Percentiles rank a stretch among this genome's conserved stretches.
These are phyloP conservation scores for Colletotrichum musae DNA, from an alignment of 2,329 filamentous ascomycete genomes.

Conservation along the genomic window DNA sequence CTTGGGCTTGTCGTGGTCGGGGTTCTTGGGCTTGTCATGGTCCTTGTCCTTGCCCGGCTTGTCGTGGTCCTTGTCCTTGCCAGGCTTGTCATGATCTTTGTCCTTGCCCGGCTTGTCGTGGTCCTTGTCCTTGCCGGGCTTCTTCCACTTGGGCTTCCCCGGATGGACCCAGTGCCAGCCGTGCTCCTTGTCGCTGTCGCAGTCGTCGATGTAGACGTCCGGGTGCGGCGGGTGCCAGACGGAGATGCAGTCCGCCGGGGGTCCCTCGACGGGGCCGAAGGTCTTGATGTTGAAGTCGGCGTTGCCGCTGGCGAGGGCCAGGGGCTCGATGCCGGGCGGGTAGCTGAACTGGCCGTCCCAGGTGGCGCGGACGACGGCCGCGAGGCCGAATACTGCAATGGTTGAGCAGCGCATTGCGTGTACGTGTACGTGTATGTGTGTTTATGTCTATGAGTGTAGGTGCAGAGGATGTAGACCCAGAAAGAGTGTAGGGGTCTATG, in stretches of 20 bases:
- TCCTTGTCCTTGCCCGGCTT: slow-evolving; percentile 17
- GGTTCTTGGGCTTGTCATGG: slow-evolving; percentile 11
- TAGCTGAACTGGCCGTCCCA: slow-evolving; percentile 43
- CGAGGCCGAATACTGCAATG: slow-evolving; percentile 41
- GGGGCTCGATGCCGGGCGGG: slow-evolving; percentile 43
- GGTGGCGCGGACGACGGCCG: slow-evolving; percentile 35
- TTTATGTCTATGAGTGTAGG: slow-evolving; percentile 8
- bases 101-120: slow-evolving; percentile 26
- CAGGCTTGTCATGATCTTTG: slow-evolving; percentile 6
- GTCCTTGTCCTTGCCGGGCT: slow-evolving; percentile 33
- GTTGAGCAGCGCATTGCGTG: slow-evolving; percentile 41
- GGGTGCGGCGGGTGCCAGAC: slow-evolving; percentile 56
- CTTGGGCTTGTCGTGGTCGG: slow-evolving; percentile 11
- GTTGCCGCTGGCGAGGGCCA: slow-evolving; percentile 25
- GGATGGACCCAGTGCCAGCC: slow-evolving; percentile 56
- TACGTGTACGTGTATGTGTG: slow-evolving; percentile 10
- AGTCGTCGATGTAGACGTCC: slow-evolving; percentile 53
- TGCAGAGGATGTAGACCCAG: slow-evolving; percentile 12
- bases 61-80: slow-evolving; percentile 3
- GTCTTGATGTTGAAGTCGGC: slow-evolving; percentile 36
- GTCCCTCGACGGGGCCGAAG: slow-evolving; percentile 44
- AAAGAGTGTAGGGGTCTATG: slow-evolving; percentile 16
- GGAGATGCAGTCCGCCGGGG: slow-evolving; percentile 47
- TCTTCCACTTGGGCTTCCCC: slow-evolving; percentile 43
- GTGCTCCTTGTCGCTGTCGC: slow-evolving; percentile 48